Percentiles rank a stretch among this genome's conserved stretches.
phyloP scores from a whole-genome alignment of 2,329 filamentous ascomycete genomes.

The Cladosporium sp. region DNA sequence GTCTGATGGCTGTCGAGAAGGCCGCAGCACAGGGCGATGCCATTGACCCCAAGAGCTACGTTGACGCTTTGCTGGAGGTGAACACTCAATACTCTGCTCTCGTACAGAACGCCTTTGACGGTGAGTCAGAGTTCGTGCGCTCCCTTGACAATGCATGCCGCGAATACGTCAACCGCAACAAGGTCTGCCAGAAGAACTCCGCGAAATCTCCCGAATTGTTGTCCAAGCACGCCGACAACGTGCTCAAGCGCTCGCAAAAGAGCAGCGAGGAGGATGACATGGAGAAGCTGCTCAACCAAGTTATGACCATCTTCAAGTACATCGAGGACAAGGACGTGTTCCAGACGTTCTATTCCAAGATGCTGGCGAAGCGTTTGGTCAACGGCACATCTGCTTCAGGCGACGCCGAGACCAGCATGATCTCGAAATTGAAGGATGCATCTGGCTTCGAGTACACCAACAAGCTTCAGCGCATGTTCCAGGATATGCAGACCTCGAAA shows the following conservation, averaged over 20 bases:
- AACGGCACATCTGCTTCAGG: constrained; percentile 94
- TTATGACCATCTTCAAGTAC: constrained; percentile 99
- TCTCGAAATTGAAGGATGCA: constrained; percentile 96
- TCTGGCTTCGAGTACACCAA: constrained; percentile 99
- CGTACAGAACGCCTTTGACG: constrained; percentile 88
- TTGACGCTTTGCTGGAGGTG: constrained; percentile 90
- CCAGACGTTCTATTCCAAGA: constrained; percentile 98
- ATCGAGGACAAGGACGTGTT: constrained; percentile 99
- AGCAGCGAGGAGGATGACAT: constrained; percentile 92
- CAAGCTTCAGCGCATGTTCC: constrained; percentile 99
- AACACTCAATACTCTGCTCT: constrained; percentile 90
- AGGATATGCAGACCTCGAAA: constrained; percentile 98
- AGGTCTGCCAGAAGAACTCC: constrained; percentile 89
- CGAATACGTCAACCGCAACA: constrained; percentile 97
- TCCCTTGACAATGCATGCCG: constrained; percentile 95
- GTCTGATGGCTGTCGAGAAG: constrained; percentile 84
- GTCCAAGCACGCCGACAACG: constrained; percentile 90
- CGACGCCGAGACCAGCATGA: constrained; percentile 98
- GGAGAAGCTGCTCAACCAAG: constrained; percentile 82
- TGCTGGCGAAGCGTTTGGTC: constrained; percentile 91
- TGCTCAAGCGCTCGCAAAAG: constrained; percentile 89
- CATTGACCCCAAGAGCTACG: constrained; percentile 93
- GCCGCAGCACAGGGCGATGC: constrained; percentile 84
- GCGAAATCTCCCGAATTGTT: constrained; percentile 93
- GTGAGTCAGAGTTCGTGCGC: constrained; percentile 94